Evolutionary conservation across 768 basidiomycete genomes (phyloP).

Genomic region (Lentinula detonsa): DNA sequence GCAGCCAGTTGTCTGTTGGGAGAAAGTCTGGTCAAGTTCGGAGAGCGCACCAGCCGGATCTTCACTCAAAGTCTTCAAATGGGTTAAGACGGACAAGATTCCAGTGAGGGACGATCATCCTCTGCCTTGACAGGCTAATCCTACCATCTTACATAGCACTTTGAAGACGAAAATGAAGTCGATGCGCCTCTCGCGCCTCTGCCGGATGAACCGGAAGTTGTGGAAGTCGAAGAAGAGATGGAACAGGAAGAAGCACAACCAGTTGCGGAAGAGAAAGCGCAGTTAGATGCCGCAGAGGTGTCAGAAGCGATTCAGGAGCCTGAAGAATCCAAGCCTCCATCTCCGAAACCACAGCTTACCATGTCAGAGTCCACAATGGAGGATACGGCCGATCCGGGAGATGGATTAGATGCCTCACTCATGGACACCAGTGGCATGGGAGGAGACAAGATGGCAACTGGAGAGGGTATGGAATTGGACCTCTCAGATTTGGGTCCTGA

Average conservation of each 20-base stretch:
- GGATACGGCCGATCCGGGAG: slow-evolving; percentile 24
- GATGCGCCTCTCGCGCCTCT: slow-evolving; percentile 80
- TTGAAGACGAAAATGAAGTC: slow-evolving; percentile 75
- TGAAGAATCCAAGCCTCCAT: slow-evolving; percentile 52
- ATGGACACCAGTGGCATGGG: slow-evolving; percentile 44
- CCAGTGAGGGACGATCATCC: slow-evolving; percentile 46
- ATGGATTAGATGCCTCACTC: slow-evolving; percentile 48
- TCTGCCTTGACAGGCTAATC: background rate
- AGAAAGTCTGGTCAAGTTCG: slow-evolving; percentile 65
- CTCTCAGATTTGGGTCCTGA: slow-evolving; percentile 63
- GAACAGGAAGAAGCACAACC: slow-evolving; percentile 59
- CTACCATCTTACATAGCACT: slow-evolving; percentile 50
- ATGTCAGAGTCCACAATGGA: slow-evolving; percentile 41
- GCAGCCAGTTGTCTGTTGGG: slow-evolving; percentile 87
- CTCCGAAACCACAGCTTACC: slow-evolving; percentile 62
- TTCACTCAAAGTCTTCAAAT: slow-evolving; percentile 62
- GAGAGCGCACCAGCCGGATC: slow-evolving; percentile 51
- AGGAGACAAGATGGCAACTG: slow-evolving; percentile 24
- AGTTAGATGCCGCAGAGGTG: slow-evolving; percentile 23
- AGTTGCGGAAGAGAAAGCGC: slow-evolving; percentile 29
- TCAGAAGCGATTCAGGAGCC: slow-evolving; percentile 29
- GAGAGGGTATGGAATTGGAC: slow-evolving; percentile 47
- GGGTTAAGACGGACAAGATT: slow-evolving; percentile 74
- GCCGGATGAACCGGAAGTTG: slow-evolving; percentile 70
- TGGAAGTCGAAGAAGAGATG: slow-evolving; percentile 72